These are phyloP conservation scores for Thalassiosira ordinaria DNA, from an alignment of 352 stramenopile species.

Conservation along the genomic window DNA sequence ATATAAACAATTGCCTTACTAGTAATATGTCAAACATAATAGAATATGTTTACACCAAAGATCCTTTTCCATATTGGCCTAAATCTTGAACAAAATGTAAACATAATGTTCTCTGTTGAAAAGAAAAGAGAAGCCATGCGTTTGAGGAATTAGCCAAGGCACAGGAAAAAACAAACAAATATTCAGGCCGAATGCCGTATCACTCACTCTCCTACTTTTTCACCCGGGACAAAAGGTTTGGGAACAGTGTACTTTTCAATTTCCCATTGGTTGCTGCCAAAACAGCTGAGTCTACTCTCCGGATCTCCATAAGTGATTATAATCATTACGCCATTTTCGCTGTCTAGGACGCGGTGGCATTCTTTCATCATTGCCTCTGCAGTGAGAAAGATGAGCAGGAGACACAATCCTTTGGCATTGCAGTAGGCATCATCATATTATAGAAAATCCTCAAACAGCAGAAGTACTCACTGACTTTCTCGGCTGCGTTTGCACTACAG, in stretches of 20 bases:
- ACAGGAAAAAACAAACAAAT: not conserved
- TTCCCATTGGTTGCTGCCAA: slow-evolving; percentile 38
- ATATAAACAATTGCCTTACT: too few relatives aligned
- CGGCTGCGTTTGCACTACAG: slow-evolving; percentile 38
- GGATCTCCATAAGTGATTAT: slow-evolving; percentile 65
- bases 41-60: too few relatives aligned
- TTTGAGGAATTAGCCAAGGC: too few relatives aligned
- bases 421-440: too few relatives aligned
- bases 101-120: slow-evolving; percentile 34
- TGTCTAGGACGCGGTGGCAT: slow-evolving; percentile 59
- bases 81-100: slow-evolving; percentile 39
- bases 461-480: too few relatives aligned
- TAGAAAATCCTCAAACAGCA: too few relatives aligned
- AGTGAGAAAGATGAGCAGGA: too few relatives aligned
- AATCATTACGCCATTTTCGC: slow-evolving; percentile 65
- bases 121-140: too few relatives aligned
- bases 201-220: slow-evolving; percentile 33
- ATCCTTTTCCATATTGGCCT: too few relatives aligned
- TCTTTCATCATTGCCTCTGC: slow-evolving; percentile 70
- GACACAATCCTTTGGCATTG: too few relatives aligned
- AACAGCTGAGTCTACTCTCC: slow-evolving; percentile 66
- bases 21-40: too few relatives aligned
- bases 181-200: too few relatives aligned
- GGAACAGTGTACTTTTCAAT: slow-evolving; percentile 39
- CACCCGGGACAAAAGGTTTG: slow-evolving; percentile 17